A percentile compares a stretch with the other conserved stretches of the same genome.
Evolutionary conservation across 1,284 basidiomycete species (phyloP).

Genomic region (Papiliotrema fonsecae): DNA sequence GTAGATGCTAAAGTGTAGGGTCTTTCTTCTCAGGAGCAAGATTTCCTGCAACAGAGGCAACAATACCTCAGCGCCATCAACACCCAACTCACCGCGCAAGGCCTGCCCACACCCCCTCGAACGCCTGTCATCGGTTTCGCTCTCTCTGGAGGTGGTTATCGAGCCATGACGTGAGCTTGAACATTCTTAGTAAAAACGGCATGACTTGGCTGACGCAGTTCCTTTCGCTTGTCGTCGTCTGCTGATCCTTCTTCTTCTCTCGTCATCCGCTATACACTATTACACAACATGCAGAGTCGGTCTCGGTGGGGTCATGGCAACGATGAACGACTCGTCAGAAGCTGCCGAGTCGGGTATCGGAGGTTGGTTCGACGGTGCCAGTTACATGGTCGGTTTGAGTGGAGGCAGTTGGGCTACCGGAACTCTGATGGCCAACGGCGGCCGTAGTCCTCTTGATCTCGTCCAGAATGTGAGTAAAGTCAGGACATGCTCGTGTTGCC

Average conservation of each 20-base stretch:
- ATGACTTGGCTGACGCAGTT: too few relatives aligned
- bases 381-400: conserved; percentile 45
- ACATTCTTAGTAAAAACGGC: not conserved
- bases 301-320: conserved; percentile 19
- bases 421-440: conserved; percentile 42
- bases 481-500: not conserved
- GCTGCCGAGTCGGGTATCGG: conserved; percentile 29
- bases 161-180: conserved; percentile 49
- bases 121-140: conserved; percentile 48
- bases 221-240: too few relatives aligned
- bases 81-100: conserved; percentile 22
- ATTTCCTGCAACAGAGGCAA: conserved; percentile 27
- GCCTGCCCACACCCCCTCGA: conserved; percentile 32
- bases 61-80: conserved; percentile 26
- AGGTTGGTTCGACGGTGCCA: conserved; percentile 42
- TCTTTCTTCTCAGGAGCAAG: conserved; percentile 29
- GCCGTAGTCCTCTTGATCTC: conserved; percentile 33
- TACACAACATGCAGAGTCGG: conserved; percentile 18
- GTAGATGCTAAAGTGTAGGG: not conserved
- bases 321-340: conserved; percentile 23
- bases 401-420: conserved; percentile 47
- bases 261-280: too few relatives aligned
- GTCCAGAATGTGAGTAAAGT: conserved; percentile 29
- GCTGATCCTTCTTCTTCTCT: too few relatives aligned
- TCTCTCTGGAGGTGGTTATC: conserved; percentile 50